These are phyloP conservation scores for Stenogyne calaminthoides DNA, from an alignment of 305 asterid species.

Conservation along the genomic window DNA sequence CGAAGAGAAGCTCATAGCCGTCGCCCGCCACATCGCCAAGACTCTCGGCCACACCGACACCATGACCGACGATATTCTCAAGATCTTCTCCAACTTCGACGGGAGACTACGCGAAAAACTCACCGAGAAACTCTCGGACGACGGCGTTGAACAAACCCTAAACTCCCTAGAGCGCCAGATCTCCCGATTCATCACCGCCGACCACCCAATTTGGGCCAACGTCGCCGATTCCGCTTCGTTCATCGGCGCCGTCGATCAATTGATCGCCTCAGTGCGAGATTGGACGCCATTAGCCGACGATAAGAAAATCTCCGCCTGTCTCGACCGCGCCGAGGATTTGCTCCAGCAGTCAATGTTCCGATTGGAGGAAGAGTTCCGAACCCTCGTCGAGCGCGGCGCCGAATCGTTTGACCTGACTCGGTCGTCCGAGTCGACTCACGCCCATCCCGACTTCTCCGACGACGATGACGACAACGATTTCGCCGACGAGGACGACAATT, in stretches of 20 bases:
- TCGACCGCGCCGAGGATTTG: slow-evolving; percentile 85
- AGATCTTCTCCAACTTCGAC: slow-evolving; percentile 88
- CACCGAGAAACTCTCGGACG: slow-evolving; percentile 63
- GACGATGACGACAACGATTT: slow-evolving; percentile 50
- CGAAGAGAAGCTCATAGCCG: slow-evolving; percentile 90
- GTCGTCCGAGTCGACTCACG: slow-evolving; percentile 37
- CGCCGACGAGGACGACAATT: slow-evolving; percentile 52
- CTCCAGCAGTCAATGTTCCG: slow-evolving; percentile 91
- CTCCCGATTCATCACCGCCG: slow-evolving; percentile 49
- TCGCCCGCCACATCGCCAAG: slow-evolving; percentile 96
- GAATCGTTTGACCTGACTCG: slow-evolving; percentile 58
- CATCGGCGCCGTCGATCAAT: slow-evolving; percentile 66
- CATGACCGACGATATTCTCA: slow-evolving; percentile 91
- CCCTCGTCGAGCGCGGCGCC: slow-evolving; percentile 64
- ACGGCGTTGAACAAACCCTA: slow-evolving; percentile 64
- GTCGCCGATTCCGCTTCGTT: slow-evolving; percentile 61
- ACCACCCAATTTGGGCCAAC: slow-evolving; percentile 64
- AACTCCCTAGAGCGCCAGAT: slow-evolving; percentile 74
- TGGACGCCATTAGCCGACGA: slow-evolving; percentile 74
- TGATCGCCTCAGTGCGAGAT: slow-evolving; percentile 57
- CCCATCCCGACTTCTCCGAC: slow-evolving; percentile 43
- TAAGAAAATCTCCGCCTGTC: slow-evolving; percentile 63
- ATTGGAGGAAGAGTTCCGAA: slow-evolving; percentile 74
- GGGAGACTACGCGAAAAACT: slow-evolving; percentile 81
- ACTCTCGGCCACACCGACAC: slow-evolving; percentile 87